phyloP scores from a whole-genome alignment of 2,329 filamentous ascomycete genomes.

The Juglanconis sp. region DNA sequence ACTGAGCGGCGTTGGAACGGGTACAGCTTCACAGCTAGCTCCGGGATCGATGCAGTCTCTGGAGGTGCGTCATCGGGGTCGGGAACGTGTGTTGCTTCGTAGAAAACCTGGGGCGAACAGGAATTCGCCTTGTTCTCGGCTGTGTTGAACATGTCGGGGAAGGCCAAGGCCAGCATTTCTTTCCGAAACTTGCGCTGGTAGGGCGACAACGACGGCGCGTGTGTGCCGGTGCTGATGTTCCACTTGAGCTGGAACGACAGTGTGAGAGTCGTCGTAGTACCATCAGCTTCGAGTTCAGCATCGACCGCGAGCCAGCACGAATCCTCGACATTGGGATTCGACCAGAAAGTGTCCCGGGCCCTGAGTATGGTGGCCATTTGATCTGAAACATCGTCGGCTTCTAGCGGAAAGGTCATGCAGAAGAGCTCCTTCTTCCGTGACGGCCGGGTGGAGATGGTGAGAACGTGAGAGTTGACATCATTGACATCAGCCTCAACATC shows the following conservation, averaged over 20 bases:
- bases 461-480: background rate
- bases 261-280: background rate
- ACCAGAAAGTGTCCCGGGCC: constrained; percentile 4
- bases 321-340: constrained; percentile 13
- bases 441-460: constrained; percentile 10
- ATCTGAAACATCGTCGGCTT: constrained; percentile 1
- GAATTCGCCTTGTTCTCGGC: constrained; percentile 2
- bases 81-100: constrained; percentile 65
- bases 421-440: background rate
- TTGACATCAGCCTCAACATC: constrained; percentile 5
- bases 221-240: constrained; percentile 23
- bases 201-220: background rate
- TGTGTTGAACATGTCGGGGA: constrained; percentile 14
- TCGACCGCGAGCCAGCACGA: constrained; percentile 17
- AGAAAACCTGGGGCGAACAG: constrained; percentile 58
- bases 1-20: constrained; percentile 71
- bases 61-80: constrained; percentile 37
- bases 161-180: constrained; percentile 20
- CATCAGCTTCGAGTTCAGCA: background rate
- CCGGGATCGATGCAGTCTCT: constrained; percentile 38
- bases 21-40: constrained; percentile 53
- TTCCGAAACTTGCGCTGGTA: constrained; percentile 11
- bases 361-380: background rate
- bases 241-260: constrained; percentile 27
- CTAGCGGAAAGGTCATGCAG: constrained; percentile 10